Evolutionary conservation across 164 flowering plant species (phyloP).

Genomic region (Protea cynaroides): DNA sequence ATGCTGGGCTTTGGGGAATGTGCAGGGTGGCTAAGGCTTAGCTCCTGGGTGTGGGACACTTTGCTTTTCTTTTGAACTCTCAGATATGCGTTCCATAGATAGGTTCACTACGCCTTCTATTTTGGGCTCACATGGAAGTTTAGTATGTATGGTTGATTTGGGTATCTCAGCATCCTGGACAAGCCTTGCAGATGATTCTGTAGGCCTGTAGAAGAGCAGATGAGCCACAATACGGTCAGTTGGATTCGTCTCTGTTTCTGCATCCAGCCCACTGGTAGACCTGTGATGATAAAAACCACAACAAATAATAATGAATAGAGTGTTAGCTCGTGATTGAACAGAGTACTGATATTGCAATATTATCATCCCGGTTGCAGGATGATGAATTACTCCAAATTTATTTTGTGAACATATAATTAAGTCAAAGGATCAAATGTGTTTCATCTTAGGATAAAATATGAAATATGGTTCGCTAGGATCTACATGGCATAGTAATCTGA

Average conservation of each 20-base stretch:
- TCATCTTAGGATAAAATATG: too few species aligned
- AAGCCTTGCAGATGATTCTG: conserved; percentile 34
- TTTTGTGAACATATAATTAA: too few species aligned
- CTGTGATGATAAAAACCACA: conserved; percentile 22
- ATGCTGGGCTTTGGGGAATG: conserved; percentile 17
- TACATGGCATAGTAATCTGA: too few species aligned
- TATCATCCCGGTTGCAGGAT: too few species aligned
- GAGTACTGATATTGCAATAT: not conserved
- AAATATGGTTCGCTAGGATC: too few species aligned
- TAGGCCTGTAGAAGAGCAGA: conserved; percentile 70
- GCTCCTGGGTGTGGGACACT: conserved; percentile 20
- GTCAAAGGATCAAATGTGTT: too few species aligned
- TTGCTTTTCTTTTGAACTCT: conserved; percentile 20
- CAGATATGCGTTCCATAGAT: conserved; percentile 19
- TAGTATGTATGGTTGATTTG: conserved; percentile 38
- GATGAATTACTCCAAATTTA: too few species aligned
- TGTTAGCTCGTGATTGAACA: not conserved
- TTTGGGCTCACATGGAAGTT: conserved; percentile 23
- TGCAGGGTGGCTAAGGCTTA: conserved; percentile 16
- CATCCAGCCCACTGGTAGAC: conserved; percentile 27
- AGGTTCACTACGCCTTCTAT: conserved; percentile 17
- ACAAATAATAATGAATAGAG: not conserved
- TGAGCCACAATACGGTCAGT: conserved; percentile 82
- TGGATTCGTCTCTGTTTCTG: conserved; percentile 79
- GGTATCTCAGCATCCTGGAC: conserved; percentile 27